Evolutionary conservation across 2,329 filamentous ascomycete genomes (phyloP), one percentile per base, ranked within the genome.

Genomic region (Aspergillus tanneri): DNA sequence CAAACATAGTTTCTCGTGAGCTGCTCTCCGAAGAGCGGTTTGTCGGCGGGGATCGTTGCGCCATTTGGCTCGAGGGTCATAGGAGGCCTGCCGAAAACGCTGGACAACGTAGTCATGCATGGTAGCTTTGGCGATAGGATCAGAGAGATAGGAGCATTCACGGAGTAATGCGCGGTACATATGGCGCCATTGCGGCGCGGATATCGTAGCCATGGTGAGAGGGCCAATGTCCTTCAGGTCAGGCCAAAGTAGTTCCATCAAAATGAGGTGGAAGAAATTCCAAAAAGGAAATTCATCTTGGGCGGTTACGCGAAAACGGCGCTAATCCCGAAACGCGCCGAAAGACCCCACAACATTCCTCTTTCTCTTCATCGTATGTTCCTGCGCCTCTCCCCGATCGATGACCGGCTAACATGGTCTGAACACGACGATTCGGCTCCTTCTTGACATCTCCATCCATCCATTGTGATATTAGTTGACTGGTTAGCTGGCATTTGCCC

Each of bases 141-240:
- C 81, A 22, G 83, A 81, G 30, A 85, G 76, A 57, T 85, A 85
- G 46, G 77, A 75, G 53, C 74, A 75, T 68, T 84, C 78, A 50
- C 82, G 77, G 30, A 85, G 74, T 8, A 83, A 72, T 19, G 76
- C 72, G 40, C 82, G 79, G 54, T 81, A 72, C 37, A 82, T 66
- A 59, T 79, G 75, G 23, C 59, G 61, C 70, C 69, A 72, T 61
- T 61, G 52, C 49, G 46, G 43, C n/a, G n/a, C n/a, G 44, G 58
- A 43, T 42, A 34, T 8, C 7, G 30, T 14, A 19, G 30, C 14
- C 30, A 34, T 34, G 30, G 30, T 18, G 16, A n/a, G n/a, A n/a
- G n/a, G n/a, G n/a, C n/a, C n/a, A n/a, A 24, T 5, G 23, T 14
- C 14, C 9, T 24, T 22, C n/a, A 19, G 8, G 39, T 16, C 5